Evolutionary conservation across 1,284 basidiomycete genomes (phyloP).

Genomic region (Coniophora puteana): DNA sequence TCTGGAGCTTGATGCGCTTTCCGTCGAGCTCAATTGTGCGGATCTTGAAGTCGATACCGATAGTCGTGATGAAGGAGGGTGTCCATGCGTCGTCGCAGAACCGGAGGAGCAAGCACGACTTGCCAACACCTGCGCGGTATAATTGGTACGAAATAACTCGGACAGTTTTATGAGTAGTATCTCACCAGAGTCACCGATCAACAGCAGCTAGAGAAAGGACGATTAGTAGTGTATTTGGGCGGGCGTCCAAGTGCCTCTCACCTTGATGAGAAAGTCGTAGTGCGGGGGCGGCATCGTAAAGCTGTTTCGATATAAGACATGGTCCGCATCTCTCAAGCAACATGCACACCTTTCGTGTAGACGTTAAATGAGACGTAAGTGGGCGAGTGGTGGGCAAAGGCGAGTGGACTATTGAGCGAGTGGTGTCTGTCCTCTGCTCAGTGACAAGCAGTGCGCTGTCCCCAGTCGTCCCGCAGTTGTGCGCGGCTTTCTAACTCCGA

Average conservation of each 20-base stretch:
- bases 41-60: conserved; percentile 97
- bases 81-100: conserved; percentile 99
- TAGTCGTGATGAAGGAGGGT: conserved; percentile 98
- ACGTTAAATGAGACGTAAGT: too few relatives aligned
- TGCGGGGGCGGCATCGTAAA: conserved; percentile 75
- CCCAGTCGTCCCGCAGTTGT: too few relatives aligned
- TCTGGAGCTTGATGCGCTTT: conserved; percentile 95
- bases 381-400: too few relatives aligned
- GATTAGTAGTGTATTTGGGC: conserved; percentile 1
- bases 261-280: conserved; percentile 94
- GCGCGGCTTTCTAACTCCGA: too few relatives aligned
- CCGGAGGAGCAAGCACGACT: conserved; percentile 95
- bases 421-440: too few relatives aligned
- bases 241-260: conserved; percentile 23
- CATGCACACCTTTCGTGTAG: too few relatives aligned
- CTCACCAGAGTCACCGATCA: conserved; percentile 94
- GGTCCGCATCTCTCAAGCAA: too few relatives aligned
- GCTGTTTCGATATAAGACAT: background rate
- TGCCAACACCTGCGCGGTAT: conserved; percentile 78
- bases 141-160: background rate
- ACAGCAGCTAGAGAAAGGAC: conserved; percentile 62
- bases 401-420: too few relatives aligned
- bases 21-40: conserved; percentile 96
- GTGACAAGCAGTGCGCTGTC: too few relatives aligned
- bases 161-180: background rate